phyloP scores from a whole-genome alignment of 495 filamentous ascomycete species.

The Thozetella sp. region DNA sequence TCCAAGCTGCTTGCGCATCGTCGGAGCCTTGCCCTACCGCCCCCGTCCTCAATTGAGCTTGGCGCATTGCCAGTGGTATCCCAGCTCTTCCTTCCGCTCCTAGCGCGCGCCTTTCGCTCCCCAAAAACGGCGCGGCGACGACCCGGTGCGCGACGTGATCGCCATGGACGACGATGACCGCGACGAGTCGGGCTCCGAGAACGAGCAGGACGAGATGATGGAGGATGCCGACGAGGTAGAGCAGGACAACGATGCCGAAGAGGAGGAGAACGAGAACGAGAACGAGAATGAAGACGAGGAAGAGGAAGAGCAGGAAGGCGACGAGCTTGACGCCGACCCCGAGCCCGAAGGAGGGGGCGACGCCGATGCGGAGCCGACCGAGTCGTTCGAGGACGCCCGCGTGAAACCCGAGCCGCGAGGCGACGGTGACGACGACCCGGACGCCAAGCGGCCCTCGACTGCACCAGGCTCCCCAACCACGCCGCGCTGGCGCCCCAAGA shows the following conservation, averaged over 20 bases:
- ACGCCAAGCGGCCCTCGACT: conserved; percentile 42
- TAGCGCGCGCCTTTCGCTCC: background rate
- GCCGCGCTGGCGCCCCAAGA: conserved; percentile 57
- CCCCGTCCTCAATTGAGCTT: background rate
- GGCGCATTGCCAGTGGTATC: no score
- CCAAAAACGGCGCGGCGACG: background rate
- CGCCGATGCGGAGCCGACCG: conserved; percentile 46
- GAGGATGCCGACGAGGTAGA: conserved; percentile 64
- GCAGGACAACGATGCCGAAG: conserved; percentile 58
- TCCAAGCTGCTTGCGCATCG: background rate
- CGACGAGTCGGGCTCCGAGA: conserved; percentile 56
- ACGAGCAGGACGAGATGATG: conserved; percentile 66
- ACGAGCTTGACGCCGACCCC: conserved; percentile 16
- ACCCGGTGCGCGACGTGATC: conserved; percentile 1
- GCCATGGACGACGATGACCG: conserved; percentile 43
- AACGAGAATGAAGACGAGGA: conserved; percentile 65
- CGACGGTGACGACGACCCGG: conserved; percentile 18
- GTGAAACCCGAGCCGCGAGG: conserved; percentile 56
- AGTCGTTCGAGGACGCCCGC: conserved; percentile 45
- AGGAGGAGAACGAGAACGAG: conserved; percentile 57
- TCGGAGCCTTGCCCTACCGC: background rate
- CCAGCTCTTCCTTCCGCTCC: no score
- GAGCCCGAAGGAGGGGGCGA: conserved; percentile 40
- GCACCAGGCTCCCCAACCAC: conserved; percentile 43
- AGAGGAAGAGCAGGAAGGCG: conserved; percentile 26